These are phyloP conservation scores for Ophiostoma novo-ulmi DNA, from an alignment of 2,329 filamentous ascomycete species.

Conservation along the genomic window DNA sequence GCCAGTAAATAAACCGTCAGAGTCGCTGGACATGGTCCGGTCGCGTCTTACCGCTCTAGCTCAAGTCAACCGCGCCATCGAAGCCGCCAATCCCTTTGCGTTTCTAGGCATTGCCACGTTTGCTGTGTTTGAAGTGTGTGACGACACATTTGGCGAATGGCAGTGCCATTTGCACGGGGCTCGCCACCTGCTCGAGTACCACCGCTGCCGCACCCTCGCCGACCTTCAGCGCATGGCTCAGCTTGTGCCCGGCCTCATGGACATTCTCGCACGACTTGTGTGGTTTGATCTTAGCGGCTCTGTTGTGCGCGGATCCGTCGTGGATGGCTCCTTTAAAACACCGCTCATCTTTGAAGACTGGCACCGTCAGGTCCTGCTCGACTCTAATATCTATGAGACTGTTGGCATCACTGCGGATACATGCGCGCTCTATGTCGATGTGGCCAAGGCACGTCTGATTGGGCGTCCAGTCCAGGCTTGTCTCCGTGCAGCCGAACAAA, in stretches of 20 bases:
- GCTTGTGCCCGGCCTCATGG: slow-evolving; percentile 35
- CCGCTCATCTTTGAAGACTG: slow-evolving; percentile 39
- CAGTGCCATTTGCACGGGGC: slow-evolving; percentile 39
- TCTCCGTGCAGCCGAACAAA: slow-evolving; percentile 31
- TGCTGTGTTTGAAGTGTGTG: slow-evolving; percentile 42
- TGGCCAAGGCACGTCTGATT: slow-evolving; percentile 30
- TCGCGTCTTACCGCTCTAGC: slow-evolving; percentile 34
- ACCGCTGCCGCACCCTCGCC: slow-evolving; percentile 33
- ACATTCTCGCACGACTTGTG: slow-evolving; percentile 38
- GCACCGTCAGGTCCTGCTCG: slow-evolving; percentile 37
- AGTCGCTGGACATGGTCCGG: slow-evolving; percentile 26
- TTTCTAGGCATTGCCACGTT: slow-evolving; percentile 42
- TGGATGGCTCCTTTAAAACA: background rate
- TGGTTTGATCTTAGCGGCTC: slow-evolving; percentile 40
- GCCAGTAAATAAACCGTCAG: background rate
- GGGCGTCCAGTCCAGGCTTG: slow-evolving; percentile 26
- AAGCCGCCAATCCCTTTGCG: slow-evolving; percentile 39
- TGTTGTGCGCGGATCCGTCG: slow-evolving; percentile 26
- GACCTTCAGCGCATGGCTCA: slow-evolving; percentile 36
- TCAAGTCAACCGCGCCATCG: slow-evolving; percentile 38
- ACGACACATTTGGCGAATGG: slow-evolving; percentile 39
- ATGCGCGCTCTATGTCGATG: slow-evolving; percentile 36
- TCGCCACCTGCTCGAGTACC: slow-evolving; percentile 38
- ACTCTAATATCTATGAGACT: slow-evolving; percentile 34
- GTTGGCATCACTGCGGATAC: slow-evolving; percentile 39